Conservation (phyloP, 2,329 filamentous ascomycete genomes). For the Blumeria hordei region DNA sequence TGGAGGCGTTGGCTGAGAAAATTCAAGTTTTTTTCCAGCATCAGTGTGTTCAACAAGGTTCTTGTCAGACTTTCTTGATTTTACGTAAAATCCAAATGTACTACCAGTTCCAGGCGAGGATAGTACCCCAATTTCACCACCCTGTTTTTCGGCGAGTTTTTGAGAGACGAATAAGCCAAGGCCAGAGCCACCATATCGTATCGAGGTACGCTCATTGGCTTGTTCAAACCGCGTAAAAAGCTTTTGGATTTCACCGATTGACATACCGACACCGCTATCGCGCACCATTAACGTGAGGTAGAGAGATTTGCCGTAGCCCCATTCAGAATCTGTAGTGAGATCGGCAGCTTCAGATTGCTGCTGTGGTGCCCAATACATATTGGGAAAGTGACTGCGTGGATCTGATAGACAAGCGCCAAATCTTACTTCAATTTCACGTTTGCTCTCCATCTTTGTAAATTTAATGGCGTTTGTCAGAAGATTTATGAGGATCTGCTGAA, state of each 20-base stretch:
- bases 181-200: conserved; percentile 58
- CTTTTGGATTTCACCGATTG: conserved; percentile 41
- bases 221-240: conserved; percentile 66
- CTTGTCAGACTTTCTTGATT: conserved; percentile 18
- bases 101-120: conserved; percentile 43
- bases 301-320: conserved; percentile 22
- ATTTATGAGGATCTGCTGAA: conserved; percentile 63
- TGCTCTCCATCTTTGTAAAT: conserved; percentile 43
- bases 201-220: conserved; percentile 44
- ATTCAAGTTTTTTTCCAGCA: conserved; percentile 16
- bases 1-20: conserved; percentile 21
- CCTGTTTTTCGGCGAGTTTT: conserved; percentile 53
- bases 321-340: conserved; percentile 10
- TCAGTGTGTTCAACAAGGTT: conserved; percentile 11
- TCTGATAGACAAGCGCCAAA: conserved; percentile 5
- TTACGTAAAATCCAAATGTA: conserved; percentile 54
- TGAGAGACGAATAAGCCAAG: conserved; percentile 59
- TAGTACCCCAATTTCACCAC: conserved; percentile 52
- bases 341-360: conserved; percentile 3
- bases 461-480: conserved; percentile 64
- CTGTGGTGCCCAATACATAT: conserved; percentile 8
- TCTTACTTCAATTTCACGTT: conserved; percentile 26
- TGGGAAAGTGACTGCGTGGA: conserved; percentile 5
- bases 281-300: conserved; percentile 51
- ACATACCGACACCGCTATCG: conserved; percentile 55